Evolutionary conservation across 2,329 filamentous ascomycete genomes (phyloP), one percentile per base, ranked within the genome.

Genomic region (Fusarium phyllophilum): DNA sequence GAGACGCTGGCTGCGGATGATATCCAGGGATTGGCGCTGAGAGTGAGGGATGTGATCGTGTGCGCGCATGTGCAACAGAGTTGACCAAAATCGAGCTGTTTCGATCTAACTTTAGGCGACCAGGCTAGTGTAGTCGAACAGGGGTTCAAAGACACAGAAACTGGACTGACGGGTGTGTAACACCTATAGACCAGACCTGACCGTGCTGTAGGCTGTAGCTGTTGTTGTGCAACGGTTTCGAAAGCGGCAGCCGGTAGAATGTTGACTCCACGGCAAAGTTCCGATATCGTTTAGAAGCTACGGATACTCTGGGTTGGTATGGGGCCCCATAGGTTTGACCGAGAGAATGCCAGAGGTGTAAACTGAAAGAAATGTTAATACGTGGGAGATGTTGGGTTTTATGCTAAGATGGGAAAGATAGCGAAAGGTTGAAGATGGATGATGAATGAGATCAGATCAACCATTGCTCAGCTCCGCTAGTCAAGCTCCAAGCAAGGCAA

Each of bases 101-200:
- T 75, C 49, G 72, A 75, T 75, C 72, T 73, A 70, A 59, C 67
- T 70, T 59, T 70, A 58, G 54, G 55, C 45, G 68, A 75, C 68
- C 62, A 59, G 52, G 66, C 65, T 58, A 66, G 72, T 59, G 36
- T 65, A 60, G 42, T 62, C 46, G 57, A 72, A 36, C 72, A 73
- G 65, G 72, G 72, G 72, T 73, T 62, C 44, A 57, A 33, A 42
- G 49, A 66, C 45, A 58, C 51, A 60, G 48, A 74, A 52, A 49
- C 26, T 44, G 59, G 51, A 49, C 26, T 44, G 51, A 55, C 20
- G 41, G 62, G 63, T 52, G 62, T 72, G 59, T 26, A 60, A 38
- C 44, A 49, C 46, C 33, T 36, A 31, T 52, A 42, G 48, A 62
- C 22, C 66, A 49, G 39, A 62, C 24, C 66, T 49, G 60, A 44